Conservation (phyloP, 345 rosid genomes). For the Ceriops tagal region DNA sequence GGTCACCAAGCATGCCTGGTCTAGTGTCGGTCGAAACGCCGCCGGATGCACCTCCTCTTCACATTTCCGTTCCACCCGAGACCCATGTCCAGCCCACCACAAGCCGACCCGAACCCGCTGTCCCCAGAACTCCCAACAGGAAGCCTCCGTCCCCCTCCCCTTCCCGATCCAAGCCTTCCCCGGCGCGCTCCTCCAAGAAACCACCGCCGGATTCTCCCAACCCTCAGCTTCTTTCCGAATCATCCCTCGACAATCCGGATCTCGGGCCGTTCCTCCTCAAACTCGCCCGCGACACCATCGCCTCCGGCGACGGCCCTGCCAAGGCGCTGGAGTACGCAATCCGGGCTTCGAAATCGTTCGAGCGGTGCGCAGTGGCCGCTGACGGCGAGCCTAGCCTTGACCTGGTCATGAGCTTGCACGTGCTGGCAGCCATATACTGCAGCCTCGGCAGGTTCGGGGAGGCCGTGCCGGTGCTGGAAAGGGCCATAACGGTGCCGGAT, state of each 20-base stretch:
- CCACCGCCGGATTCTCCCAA: constrained; percentile 64
- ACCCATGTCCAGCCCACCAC: constrained; percentile 31
- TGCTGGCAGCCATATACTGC: constrained; percentile 88
- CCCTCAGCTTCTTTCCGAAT: constrained; percentile 35
- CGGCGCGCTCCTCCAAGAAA: constrained; percentile 59
- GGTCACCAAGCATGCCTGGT: constrained; percentile 65
- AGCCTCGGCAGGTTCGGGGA: constrained; percentile 92
- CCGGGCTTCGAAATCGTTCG: constrained; percentile 88
- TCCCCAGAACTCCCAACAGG: constrained; percentile 38
- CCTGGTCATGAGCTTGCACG: constrained; percentile 94
- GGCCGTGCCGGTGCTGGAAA: constrained; percentile 80
- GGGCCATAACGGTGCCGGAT: constrained; percentile 85
- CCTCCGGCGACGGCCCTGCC: constrained; percentile 89
- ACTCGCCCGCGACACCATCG: constrained; percentile 89
- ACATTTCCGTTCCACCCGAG: constrained; percentile 58
- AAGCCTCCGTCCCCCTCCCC: constrained; percentile 73
- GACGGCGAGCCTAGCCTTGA: constrained; percentile 83
- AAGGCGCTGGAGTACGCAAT: constrained; percentile 88
- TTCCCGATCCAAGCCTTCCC: constrained; percentile 79
- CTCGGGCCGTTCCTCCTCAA: constrained; percentile 96
- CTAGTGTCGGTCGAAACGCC: constrained; percentile 83
- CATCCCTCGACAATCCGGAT: constrained; percentile 95
- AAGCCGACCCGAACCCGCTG: constrained; percentile 37
- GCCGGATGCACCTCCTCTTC: constrained; percentile 62
- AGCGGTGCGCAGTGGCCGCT: constrained; percentile 62